A percentile compares a stretch with the other conserved stretches of the same genome.
phyloP scores from a whole-genome alignment of 441 rosid genomes.

The Mallotus japonicus region DNA sequence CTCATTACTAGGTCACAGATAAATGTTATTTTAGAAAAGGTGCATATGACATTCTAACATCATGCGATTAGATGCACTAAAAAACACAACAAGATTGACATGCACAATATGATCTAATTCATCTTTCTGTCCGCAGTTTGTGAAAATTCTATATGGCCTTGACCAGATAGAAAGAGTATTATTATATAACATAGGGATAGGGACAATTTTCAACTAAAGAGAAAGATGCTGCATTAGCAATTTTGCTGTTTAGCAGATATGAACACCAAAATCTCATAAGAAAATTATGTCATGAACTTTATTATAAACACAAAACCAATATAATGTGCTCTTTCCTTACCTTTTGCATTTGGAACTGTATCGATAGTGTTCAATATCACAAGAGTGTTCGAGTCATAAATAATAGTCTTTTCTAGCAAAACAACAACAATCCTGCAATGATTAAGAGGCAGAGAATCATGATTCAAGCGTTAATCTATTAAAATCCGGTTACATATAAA shows the following conservation, averaged over 20 bases:
- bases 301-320: constrained; percentile 10
- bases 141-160: no score
- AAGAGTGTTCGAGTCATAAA: constrained; percentile 71
- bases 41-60: not conserved
- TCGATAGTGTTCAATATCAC: constrained; percentile 73
- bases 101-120: not conserved
- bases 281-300: not conserved
- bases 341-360: constrained; percentile 77
- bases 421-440: constrained; percentile 76
- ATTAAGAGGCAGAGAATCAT: constrained; percentile 10
- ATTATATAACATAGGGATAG: no score
- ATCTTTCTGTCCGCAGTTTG: not conserved
- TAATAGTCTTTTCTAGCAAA: constrained; percentile 74
- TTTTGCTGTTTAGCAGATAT: not conserved
- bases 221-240: not conserved
- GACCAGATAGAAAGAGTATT: no score
- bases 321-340: constrained; percentile 30
- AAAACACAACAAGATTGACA: not conserved
- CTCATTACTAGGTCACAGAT: not conserved
- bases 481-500: not conserved
- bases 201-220: not conserved
- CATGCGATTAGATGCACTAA: not conserved
- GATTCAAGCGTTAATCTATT: not conserved
- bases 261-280: not conserved
- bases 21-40: not conserved